Percentiles rank a stretch among this genome's conserved stretches.
Conservation (phyloP, 495 filamentous ascomycete genomes). For the Penicillium angulare region DNA sequence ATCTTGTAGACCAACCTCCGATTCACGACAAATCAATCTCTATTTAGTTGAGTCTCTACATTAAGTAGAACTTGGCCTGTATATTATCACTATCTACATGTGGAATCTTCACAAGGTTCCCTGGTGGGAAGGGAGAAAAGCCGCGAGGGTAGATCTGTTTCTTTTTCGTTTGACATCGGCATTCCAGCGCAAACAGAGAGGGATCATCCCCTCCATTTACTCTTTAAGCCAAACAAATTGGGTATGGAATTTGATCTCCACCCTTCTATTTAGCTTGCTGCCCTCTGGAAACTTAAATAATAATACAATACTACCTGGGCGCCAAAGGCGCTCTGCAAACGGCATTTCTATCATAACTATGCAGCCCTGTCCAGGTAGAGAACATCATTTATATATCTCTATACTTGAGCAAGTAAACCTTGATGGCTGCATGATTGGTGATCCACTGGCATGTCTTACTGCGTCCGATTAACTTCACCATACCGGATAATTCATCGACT, state of each 20-base stretch:
- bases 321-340: too few species aligned
- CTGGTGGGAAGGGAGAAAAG: background rate
- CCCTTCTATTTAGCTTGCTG: background rate
- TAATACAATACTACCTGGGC: too few species aligned
- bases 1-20: background rate
- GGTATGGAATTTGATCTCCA: conserved; percentile 7
- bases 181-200: conserved; percentile 25
- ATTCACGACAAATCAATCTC: too few species aligned
- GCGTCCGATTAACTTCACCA: background rate
- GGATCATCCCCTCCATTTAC: conserved; percentile 2
- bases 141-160: too few species aligned
- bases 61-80: background rate
- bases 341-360: too few species aligned
- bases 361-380: too few species aligned
- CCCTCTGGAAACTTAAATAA: background rate
- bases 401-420: background rate
- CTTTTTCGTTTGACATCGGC: too few species aligned
- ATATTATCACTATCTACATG: too few species aligned
- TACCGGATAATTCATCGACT: background rate
- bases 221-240: background rate
- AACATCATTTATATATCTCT: background rate
- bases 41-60: background rate
- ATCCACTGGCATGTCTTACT: too few species aligned
- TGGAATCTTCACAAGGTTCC: background rate
- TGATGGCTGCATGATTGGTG: too few species aligned